Conservation (phyloP, 805 yeast species). For the Scheffersomyces coipomensis region DNA sequence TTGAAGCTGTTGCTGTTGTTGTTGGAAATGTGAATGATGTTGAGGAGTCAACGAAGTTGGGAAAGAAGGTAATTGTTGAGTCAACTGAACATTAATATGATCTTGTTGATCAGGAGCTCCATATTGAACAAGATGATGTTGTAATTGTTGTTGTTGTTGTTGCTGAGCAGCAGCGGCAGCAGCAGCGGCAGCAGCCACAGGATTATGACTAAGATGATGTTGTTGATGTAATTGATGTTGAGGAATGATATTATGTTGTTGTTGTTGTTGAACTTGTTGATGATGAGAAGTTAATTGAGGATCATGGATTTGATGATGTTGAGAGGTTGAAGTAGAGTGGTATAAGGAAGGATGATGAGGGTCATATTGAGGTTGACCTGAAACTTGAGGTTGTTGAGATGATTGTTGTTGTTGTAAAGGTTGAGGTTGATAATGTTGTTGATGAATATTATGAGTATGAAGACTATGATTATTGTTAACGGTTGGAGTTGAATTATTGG, state of each 20-base stretch:
- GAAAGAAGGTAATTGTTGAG: constrained; percentile 8
- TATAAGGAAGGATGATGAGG: constrained; percentile 4
- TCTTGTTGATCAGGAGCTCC: constrained; percentile 7
- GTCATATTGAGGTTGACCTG: background rate
- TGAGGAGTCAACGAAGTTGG: constrained; percentile 8
- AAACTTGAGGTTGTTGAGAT: constrained; percentile 5
- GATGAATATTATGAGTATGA: constrained; percentile 6
- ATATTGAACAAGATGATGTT: constrained; percentile 9
- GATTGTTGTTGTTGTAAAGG: constrained; percentile 7
- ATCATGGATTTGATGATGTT: constrained; percentile 3
- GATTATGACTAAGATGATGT: constrained; percentile 1
- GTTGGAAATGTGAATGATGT: constrained; percentile 2
- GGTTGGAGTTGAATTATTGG: no score
- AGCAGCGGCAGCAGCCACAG: background rate
- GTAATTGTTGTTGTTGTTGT: constrained; percentile 9
- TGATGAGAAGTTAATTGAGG: constrained; percentile 7
- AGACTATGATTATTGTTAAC: no score
- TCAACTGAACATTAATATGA: constrained; percentile 4
- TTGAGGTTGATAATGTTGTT: constrained; percentile 5
- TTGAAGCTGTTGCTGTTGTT: constrained; percentile 8
- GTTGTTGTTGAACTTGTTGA: constrained; percentile 5
- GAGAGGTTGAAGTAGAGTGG: background rate
- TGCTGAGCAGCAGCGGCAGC: constrained; percentile 1
- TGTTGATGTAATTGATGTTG: constrained; percentile 3
- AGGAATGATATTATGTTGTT: background rate